Base-by-base conservation (phyloP, 1,284 basidiomycete species). In the Sporisorium graminicola region DNA sequence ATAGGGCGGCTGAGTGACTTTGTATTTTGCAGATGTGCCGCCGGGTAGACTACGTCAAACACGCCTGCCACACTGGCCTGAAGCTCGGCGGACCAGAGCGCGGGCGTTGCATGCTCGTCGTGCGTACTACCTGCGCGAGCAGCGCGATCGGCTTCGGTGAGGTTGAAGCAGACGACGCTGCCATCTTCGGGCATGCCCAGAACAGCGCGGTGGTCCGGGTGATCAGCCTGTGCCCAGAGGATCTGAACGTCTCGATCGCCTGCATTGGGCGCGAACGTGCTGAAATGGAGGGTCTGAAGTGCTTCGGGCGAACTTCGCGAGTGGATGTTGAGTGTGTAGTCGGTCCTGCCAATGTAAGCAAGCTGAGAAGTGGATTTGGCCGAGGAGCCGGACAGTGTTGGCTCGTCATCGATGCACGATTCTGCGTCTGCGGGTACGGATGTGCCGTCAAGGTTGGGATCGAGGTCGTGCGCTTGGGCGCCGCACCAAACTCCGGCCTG, bases 241-340 rank as follows among this genome's bases (percentile, higher is more conserved):
- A 65, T 56, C 42, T 77, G 74, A 0, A 85, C 59, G 37, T 85
- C 84, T 9, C 73, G 73, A 47, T 85, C 84, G 40, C 81, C 82
- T 51, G 69, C 69, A 52, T 85, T 83, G 37, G 84, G 84, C 12
- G 81, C 66, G 55, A 82, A 85, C 0, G 81, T 82, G 55, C 78
- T 80, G 66, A 80, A 85, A 49, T 76, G 77, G 1, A 85, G 74
- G 29, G 84, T 82, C 57, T 85, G 84, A 0, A 72, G 55, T 3
- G 80, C 76, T 27, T 78, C 58, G 7, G 84, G 83, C 0, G 70
- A 62, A 53, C 62, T 71, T 29, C 79, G 80, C 16, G 78, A 70
- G 49, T 84, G 83, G 42, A 85, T 81, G 42, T 80, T 79, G 54
- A 85, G 77, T n/a, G 83, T 84, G 53, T 84, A 85, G 58, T 85